Evolutionary conservation across 2,329 filamentous ascomycete genomes (phyloP).

Genomic region (Epicoccum sorghinum): DNA sequence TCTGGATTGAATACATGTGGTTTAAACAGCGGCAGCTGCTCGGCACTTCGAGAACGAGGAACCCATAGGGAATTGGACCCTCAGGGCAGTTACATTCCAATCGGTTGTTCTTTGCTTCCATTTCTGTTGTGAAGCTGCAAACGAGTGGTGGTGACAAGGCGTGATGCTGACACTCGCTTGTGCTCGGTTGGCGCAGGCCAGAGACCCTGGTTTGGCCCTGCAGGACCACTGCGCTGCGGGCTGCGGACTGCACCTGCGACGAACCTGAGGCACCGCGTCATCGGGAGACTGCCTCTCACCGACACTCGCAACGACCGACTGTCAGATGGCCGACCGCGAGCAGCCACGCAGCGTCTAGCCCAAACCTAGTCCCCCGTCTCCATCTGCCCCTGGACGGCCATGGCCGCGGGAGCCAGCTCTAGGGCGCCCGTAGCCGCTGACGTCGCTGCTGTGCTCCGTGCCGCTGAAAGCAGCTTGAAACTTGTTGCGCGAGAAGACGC

Average conservation of each 20-base stretch:
- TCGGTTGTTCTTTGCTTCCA: no score
- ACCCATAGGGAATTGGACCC: no score
- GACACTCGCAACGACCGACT: constrained; percentile 2
- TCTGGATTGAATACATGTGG: no score
- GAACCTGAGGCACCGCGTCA: constrained; percentile 4
- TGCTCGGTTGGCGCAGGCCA: constrained; percentile 6
- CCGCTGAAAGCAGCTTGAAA: constrained; percentile 21
- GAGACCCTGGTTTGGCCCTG: neutral
- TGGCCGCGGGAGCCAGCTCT: constrained; percentile 17
- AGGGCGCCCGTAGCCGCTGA: constrained; percentile 28
- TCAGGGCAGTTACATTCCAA: no score
- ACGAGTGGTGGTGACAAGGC: constrained; percentile 4
- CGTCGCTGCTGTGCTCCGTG: constrained; percentile 31
- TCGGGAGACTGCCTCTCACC: constrained; percentile 1
- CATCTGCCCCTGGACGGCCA: constrained; percentile 3
- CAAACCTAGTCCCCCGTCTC: neutral
- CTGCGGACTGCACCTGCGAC: constrained; percentile 3
- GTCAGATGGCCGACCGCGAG: neutral
- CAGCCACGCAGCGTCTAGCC: constrained; percentile 6
- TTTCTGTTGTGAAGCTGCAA: neutral
- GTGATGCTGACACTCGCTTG: neutral
- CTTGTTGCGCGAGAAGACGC: constrained; percentile 16
- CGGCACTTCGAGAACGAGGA: no score
- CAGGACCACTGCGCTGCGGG: constrained; percentile 1
- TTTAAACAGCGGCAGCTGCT: no score